Conservation (phyloP, 2,329 filamentous ascomycete species). For the Colletotrichum limetticola region DNA sequence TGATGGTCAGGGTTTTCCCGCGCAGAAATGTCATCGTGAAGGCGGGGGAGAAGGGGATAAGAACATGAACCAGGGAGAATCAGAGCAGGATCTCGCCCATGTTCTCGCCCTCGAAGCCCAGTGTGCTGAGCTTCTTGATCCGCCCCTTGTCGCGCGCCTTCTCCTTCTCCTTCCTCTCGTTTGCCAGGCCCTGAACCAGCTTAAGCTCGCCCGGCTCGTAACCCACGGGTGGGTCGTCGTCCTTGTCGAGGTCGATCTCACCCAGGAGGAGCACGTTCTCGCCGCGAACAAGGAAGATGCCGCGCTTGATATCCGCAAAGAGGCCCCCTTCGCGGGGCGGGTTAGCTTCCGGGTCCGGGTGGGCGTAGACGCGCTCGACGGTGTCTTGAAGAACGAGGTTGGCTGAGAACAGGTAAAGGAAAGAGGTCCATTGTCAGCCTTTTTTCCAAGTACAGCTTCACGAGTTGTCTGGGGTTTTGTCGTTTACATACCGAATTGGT, state of each 20-base stretch:
- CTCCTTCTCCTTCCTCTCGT: slow-evolving; percentile 75
- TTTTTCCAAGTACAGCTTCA: background rate
- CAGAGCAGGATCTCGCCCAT: slow-evolving; percentile 79
- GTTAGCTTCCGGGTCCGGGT: slow-evolving; percentile 50
- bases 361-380: slow-evolving; percentile 82
- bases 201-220: slow-evolving; percentile 74
- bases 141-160: slow-evolving; percentile 79
- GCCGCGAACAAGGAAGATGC: slow-evolving; percentile 90
- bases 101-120: slow-evolving; percentile 91
- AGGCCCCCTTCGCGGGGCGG: slow-evolving; percentile 57
- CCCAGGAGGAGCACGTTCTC: slow-evolving; percentile 97
- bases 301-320: slow-evolving; percentile 86
- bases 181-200: slow-evolving; percentile 77
- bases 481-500: slow-evolving; percentile 85
- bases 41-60: background rate
- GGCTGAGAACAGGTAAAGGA: slow-evolving; percentile 62
- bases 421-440: background rate
- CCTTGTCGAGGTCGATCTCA: slow-evolving; percentile 96
- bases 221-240: slow-evolving; percentile 83
- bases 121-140: slow-evolving; percentile 75
- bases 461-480: slow-evolving; percentile 2
- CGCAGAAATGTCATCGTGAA: background rate
- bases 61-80: slow-evolving; percentile 36
- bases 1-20: background rate
- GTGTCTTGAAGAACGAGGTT: slow-evolving; percentile 96